Base-by-base conservation (phyloP, 225 moss, liverwort and hornwort species). In the Marchantia polymorpha region DNA sequence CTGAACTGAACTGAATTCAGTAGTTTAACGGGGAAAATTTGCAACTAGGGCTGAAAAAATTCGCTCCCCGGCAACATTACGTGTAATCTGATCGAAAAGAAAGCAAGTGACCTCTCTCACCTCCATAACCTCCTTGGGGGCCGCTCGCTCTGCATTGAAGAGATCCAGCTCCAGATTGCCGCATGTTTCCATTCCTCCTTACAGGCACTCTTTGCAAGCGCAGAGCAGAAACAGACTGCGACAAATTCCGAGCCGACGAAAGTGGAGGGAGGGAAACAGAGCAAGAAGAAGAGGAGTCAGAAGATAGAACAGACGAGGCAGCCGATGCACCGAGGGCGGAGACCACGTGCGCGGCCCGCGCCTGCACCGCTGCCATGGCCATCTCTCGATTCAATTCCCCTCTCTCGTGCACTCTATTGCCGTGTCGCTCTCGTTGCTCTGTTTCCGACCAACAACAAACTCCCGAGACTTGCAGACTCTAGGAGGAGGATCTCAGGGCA, bases 311-410 rank as follows among this genome's bases (percentile, higher is more conserved):
- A 11, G 80, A 29, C 29, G 73, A 72, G 12, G 72, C 12, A 59
- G 49, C 22, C 59, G 75, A 76, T 14, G 61, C 53, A 52, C 60
- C 25, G 0, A 60, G 50, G 4, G 46, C 59, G 19, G 19, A 19
- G 23, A 10, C 54, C 49, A 30, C 17, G 25, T 76, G 71, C 53
- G 72, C 54, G 52, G 67, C 68, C 27, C 69, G 68, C 15, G 58
- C 49, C 31, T 68, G 59, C 25, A 64, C 14, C 11, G 76, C 46
- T 13, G 46, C 76, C 80, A 80, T 83, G 47, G 83, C 83, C 83
- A 83, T 83, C 25, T 73, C 29, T 29, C 25, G 6, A 73, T 6
- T 2, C 0, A 53, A 13, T 73, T 27, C 50, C 50, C 50, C 27
- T 73, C 53, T 53, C 27, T 73, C 25, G 51, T 53, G 52, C 54